Evolutionary conservation across 345 rosid species (phyloP), one percentile per base, ranked within the genome.

Genomic region (Moricandia moricandioides): DNA sequence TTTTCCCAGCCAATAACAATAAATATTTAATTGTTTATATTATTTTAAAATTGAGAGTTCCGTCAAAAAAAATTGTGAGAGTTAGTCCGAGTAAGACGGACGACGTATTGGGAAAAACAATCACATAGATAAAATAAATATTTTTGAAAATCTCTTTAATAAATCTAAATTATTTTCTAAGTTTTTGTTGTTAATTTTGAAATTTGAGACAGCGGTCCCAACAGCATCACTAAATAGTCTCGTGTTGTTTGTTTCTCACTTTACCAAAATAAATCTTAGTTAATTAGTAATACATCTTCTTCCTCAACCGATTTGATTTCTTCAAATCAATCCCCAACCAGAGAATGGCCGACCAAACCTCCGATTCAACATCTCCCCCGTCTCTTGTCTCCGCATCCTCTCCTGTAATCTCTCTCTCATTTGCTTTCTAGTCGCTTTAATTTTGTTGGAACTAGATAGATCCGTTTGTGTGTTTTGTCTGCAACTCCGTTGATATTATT

Each of bases 311-410:
- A 6, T 4, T 12, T 62, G 11, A 13, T 18, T 57, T 43, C 34
- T 66, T 21, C 67, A 54, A 54, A 37, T 24, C 24, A 47, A 21
- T 54, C 59, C 34, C 34, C 18, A 47, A n/a, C 40, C 37, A 24
- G 72, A 14, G 18, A 51, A 89, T 89, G 97, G 89, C 87, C 7
- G 70, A 66, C 63, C 88, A 84, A 11, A 69, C 67, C 60, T 75
- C 90, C 55, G 94, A 87, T 83, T 83, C 76, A 66, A 59, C 77
- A 27, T 78, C 81, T 71, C 45, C 90, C n/a, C 6, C 77, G 29
- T 63, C 86, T 65, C 80, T 84, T 59, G 76, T 83, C 64, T 79
- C 85, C 31, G 58, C 40, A 13, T 14, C 88, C 55, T 85, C 86
- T 69, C 87, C 88, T 45, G 78, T 49, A 49, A 49, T 49, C 8